These are phyloP conservation scores for Ophiostoma fasciatum DNA, from an alignment of 2,329 filamentous ascomycete species.

Conservation along the genomic window DNA sequence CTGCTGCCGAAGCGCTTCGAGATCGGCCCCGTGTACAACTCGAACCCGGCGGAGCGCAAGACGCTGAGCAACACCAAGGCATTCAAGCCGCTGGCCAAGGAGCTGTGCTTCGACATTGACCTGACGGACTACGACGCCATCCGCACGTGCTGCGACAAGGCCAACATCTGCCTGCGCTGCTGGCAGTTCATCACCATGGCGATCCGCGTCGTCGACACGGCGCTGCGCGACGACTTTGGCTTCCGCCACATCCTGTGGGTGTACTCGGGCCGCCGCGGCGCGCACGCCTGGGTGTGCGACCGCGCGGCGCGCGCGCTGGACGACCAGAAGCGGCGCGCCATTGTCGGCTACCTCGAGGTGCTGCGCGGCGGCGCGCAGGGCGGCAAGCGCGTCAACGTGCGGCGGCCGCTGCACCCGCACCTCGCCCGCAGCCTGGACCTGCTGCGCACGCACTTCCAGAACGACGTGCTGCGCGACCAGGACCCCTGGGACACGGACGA, in stretches of 20 bases:
- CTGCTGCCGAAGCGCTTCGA: slow-evolving; percentile 90
- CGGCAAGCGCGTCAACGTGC: slow-evolving; percentile 74
- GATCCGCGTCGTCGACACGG: slow-evolving; percentile 80
- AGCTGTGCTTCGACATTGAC: slow-evolving; percentile 98
- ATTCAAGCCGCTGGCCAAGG: slow-evolving; percentile 80
- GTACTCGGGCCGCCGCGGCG: slow-evolving; percentile 90
- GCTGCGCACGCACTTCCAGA: slow-evolving; percentile 69
- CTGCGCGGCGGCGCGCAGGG: slow-evolving; percentile 75
- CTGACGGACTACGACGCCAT: slow-evolving; percentile 98
- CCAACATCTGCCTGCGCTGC: slow-evolving; percentile 86
- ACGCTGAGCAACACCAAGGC: slow-evolving; percentile 62
- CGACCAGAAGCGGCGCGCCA: slow-evolving; percentile 69
- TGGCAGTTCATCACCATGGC: slow-evolving; percentile 98
- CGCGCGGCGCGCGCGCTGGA: slow-evolving; percentile 71
- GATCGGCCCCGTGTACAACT: slow-evolving; percentile 92
- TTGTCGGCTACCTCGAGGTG: slow-evolving; percentile 81
- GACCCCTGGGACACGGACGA: slow-evolving; percentile 67
- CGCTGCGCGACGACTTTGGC: slow-evolving; percentile 84
- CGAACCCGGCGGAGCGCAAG: slow-evolving; percentile 89
- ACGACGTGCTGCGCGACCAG: slow-evolving; percentile 67
- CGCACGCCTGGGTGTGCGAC: slow-evolving; percentile 97
- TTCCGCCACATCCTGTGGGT: slow-evolving; percentile 98
- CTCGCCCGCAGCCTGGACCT: slow-evolving; percentile 75
- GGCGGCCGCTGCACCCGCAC: slow-evolving; percentile 80
- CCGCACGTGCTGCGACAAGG: slow-evolving; percentile 84